Percentiles rank a stretch among this genome's conserved stretches.
phyloP scores from a whole-genome alignment of 2,329 filamentous ascomycete species.

The Pezicula carpinea region DNA sequence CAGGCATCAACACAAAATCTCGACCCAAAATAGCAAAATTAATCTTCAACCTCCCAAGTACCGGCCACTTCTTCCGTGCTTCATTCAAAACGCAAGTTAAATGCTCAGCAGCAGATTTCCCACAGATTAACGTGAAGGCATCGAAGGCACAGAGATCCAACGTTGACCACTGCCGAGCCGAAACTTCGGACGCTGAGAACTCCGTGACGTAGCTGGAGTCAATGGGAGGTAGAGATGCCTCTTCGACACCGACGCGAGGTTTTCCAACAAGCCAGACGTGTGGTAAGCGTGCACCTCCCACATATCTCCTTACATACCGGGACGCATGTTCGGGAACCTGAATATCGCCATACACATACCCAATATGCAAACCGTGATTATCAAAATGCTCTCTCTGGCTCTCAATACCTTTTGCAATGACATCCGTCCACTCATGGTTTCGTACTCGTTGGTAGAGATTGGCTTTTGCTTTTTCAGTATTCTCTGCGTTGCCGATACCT shows the following conservation, averaged over 20 bases:
- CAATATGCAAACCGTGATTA: slow-evolving; percentile 39
- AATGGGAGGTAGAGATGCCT: slow-evolving; percentile 16
- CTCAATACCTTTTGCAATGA: slow-evolving; percentile 31
- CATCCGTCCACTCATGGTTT: slow-evolving; percentile 24
- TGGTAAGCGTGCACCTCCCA: slow-evolving; percentile 34
- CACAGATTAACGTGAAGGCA: slow-evolving; percentile 28
- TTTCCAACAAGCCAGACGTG: slow-evolving; percentile 33
- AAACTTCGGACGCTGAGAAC: slow-evolving; percentile 22
- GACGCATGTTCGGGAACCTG: slow-evolving; percentile 33
- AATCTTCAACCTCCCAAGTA: slow-evolving; percentile 3
- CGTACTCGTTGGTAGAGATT: slow-evolving; percentile 28
- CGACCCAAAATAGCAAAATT: slow-evolving; percentile 9
- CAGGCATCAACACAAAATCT: slow-evolving; percentile 23
- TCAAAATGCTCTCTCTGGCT: slow-evolving; percentile 38
- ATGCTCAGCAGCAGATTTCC: slow-evolving; percentile 1
- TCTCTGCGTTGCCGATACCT: slow-evolving; percentile 29
- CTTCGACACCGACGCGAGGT: background rate
- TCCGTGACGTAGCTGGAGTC: slow-evolving; percentile 33
- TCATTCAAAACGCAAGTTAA: slow-evolving; percentile 9
- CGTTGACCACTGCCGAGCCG: slow-evolving; percentile 27
- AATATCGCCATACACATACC: slow-evolving; percentile 36
- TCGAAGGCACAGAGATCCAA: slow-evolving; percentile 32
- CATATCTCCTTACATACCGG: slow-evolving; percentile 31
- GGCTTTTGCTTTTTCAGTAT: slow-evolving; percentile 24
- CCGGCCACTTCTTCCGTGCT: background rate